These are phyloP conservation scores for Aspergillus fumigatus DNA, from an alignment of 2,329 filamentous ascomycete genomes.

Conservation along the genomic window DNA sequence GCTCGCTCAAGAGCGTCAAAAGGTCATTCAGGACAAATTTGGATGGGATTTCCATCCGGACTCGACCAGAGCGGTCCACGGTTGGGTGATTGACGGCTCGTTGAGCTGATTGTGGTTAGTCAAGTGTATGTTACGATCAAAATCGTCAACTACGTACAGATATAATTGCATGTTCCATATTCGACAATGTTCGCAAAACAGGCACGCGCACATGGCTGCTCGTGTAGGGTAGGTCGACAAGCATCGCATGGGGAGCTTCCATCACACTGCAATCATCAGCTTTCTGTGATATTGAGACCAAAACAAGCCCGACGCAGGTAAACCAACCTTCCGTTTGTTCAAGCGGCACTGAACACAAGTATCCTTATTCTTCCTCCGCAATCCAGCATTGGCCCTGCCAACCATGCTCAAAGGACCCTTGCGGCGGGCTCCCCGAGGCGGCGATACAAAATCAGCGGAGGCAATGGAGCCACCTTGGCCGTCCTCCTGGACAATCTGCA, in stretches of 20 bases:
- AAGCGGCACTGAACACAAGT: constrained; percentile 42
- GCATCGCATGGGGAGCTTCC: constrained; percentile 40
- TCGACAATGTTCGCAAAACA: constrained; percentile 44
- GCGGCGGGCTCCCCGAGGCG: constrained; percentile 39
- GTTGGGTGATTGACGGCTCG: constrained; percentile 41
- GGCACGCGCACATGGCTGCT: constrained; percentile 42
- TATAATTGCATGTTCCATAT: constrained; percentile 43
- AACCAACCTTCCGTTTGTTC: constrained; percentile 41
- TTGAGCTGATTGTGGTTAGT: constrained; percentile 34
- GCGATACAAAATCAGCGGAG: constrained; percentile 39
- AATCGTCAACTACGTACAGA: constrained; percentile 31
- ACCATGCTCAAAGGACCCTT: constrained; percentile 39
- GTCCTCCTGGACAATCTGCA: constrained; percentile 43
- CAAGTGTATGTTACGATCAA: background rate
- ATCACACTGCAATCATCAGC: constrained; percentile 31
- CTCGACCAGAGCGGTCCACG: constrained; percentile 28
- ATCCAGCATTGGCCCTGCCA: constrained; percentile 37
- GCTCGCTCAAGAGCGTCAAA: constrained; percentile 33
- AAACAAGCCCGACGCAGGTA: background rate
- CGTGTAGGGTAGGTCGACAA: constrained; percentile 38
- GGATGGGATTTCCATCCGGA: constrained; percentile 39
- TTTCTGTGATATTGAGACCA: constrained; percentile 2
- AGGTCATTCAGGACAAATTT: constrained; percentile 38
- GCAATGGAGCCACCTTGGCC: constrained; percentile 39
- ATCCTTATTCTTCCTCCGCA: constrained; percentile 42